Conservation (phyloP, 2,329 filamentous ascomycete species). For the Waltergamsia citrina region DNA sequence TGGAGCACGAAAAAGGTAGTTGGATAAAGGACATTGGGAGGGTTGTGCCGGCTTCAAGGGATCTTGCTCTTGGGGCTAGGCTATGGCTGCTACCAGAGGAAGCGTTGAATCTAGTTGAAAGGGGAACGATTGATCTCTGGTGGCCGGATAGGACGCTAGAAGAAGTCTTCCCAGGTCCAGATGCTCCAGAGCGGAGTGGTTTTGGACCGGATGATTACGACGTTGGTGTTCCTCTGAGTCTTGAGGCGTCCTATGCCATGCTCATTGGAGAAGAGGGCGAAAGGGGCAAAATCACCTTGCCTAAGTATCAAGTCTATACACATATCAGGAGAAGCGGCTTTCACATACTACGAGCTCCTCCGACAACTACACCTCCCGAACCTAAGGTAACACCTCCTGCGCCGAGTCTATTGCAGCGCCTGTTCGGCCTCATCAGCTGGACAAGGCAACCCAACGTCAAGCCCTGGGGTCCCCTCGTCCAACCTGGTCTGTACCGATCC, state of each 20-base stretch:
- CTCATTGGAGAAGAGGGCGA: conserved; percentile 64
- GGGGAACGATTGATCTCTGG: conserved; percentile 78
- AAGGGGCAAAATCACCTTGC: conserved; percentile 53
- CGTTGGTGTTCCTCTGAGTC: conserved; percentile 70
- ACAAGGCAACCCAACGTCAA: conserved; percentile 14
- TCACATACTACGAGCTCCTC: conserved; percentile 61
- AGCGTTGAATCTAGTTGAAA: conserved; percentile 78
- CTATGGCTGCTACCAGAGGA: conserved; percentile 89
- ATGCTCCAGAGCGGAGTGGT: conserved; percentile 7
- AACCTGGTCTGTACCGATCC: conserved; percentile 54
- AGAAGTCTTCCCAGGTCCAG: conserved; percentile 30
- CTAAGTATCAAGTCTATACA: conserved; percentile 82
- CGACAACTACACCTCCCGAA: too few species aligned
- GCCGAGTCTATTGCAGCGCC: conserved; percentile 38
- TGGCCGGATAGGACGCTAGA: conserved; percentile 57
- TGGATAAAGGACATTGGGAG: conserved; percentile 70
- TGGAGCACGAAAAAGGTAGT: conserved; percentile 65
- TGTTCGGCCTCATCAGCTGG: conserved; percentile 35
- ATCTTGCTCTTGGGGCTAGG: conserved; percentile 45
- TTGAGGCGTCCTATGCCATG: conserved; percentile 83
- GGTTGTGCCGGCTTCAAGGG: conserved; percentile 44
- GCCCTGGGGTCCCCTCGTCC: conserved; percentile 47
- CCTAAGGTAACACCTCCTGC: conserved; percentile 7
- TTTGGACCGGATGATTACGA: conserved; percentile 36
- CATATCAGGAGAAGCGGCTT: conserved; percentile 79